Base-by-base conservation (phyloP, 768 basidiomycete species). In the Daedaleopsis sinensis region DNA sequence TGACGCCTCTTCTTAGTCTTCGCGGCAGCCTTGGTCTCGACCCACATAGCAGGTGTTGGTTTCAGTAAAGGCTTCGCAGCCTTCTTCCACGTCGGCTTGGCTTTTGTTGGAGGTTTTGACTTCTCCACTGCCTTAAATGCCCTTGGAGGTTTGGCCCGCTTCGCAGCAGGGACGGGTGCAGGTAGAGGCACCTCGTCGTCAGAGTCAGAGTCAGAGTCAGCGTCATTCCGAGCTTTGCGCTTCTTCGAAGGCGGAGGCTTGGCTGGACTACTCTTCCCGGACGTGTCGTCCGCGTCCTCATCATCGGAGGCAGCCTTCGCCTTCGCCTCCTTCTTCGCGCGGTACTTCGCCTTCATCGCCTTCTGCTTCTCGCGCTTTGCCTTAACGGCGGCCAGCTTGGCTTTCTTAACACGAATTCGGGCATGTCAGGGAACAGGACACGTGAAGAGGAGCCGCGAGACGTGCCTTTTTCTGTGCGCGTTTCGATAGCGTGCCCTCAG, bases 381-480 rank as follows among this genome's bases (percentile, higher is more conserved):
- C 55, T 78, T 82, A 53, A 83, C 68, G 32, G 73, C 68, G 7
- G 68, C 77, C 46, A 78, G 74, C 58, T 81, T 82, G 10, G 76
- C 80, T 77, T 79, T 80, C 84, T 87, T 65, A 38, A 36, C 13
- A 10, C 38, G 47, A 11, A 23, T 23, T 11, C 47, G 21, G 46
- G n/a, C 0, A 47, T 5, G 46, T 18, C 46, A 36, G 35, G 18
- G 38, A 36, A 15, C 1, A 39, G 38, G 23, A 47, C 0, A 47
- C 43, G 42, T 27, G 13, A 32, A 3, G 32, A 16, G 13, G 8
- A 21, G 23, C 7, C 6, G 55, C 16, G 56, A 1, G n/a, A 68
- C 80, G 23, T 67, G 88, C 90, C 73, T 85, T 81, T 72, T 88
- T 90, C 62, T 82, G 73, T 4, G 82, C 82, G 52, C 89, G 82